These are phyloP conservation scores for Kwoniella heveanensis DNA, from an alignment of 768 basidiomycete species.

Conservation along the genomic window DNA sequence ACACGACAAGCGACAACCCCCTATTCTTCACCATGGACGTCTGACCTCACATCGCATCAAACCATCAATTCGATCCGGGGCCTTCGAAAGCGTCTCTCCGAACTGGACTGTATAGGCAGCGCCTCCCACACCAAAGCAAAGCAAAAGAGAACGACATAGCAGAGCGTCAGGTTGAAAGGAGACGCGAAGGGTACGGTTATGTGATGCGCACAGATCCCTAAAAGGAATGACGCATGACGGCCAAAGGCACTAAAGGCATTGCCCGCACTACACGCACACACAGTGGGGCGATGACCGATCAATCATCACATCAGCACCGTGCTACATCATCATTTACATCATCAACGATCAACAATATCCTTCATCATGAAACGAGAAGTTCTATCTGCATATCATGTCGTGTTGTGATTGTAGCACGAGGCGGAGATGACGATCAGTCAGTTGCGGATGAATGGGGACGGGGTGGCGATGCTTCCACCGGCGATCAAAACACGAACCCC, in stretches of 20 bases:
- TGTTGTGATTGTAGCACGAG: neutral
- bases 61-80: too few relatives aligned
- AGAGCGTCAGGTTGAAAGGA: neutral
- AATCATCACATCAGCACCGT: neutral
- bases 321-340: neutral
- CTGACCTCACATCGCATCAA: neutral
- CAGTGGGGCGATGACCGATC: slow-evolving; percentile 15
- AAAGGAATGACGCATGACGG: slow-evolving; percentile 2
- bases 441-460: neutral
- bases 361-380: too few relatives aligned
- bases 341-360: neutral
- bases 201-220: neutral
- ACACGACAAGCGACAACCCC: too few relatives aligned
- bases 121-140: too few relatives aligned
- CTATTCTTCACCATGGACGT: too few relatives aligned
- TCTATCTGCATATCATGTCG: too few relatives aligned
- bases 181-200: neutral
- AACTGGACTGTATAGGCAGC: too few relatives aligned
- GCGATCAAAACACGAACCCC: too few relatives aligned
- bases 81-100: too few relatives aligned
- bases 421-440: neutral
- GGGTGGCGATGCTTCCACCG: neutral
- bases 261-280: neutral
- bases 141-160: too few relatives aligned
- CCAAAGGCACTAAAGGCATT: neutral